Conservation (phyloP, 139 green algal genomes). For the Volvox reticuliferus region DNA sequence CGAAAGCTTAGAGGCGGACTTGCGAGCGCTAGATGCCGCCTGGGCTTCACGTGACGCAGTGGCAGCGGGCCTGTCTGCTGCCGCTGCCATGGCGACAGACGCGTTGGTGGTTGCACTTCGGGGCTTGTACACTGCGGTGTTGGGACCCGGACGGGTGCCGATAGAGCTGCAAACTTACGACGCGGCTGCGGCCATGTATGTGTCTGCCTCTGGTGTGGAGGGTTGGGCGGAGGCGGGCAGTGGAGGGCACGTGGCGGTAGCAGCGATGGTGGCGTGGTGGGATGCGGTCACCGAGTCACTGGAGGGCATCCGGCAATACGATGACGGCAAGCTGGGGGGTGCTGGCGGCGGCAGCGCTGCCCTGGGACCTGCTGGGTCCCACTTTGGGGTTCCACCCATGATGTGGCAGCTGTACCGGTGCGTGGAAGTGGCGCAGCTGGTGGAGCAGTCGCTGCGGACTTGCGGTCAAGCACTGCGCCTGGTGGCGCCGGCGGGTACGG, state of each 20-base stretch:
- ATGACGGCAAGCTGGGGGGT: neutral
- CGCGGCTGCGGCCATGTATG: neutral
- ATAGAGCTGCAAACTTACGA: neutral
- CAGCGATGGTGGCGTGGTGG: constrained; percentile 7
- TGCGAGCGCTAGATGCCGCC: neutral
- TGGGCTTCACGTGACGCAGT: constrained; percentile 24
- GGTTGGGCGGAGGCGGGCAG: neutral
- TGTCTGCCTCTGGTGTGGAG: neutral
- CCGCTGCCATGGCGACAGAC: neutral
- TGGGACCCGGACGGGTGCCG: neutral
- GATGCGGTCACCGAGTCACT: neutral
- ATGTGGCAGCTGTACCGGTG: constrained; percentile 32
- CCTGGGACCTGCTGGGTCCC: neutral
- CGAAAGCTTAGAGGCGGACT: neutral
- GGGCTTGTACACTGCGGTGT: neutral
- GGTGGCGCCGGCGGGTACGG: neutral
- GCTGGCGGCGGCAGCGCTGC: no score
- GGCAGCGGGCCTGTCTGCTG: neutral
- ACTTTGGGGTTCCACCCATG: neutral
- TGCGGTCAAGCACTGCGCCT: neutral
- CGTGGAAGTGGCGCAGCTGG: neutral
- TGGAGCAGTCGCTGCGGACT: neutral
- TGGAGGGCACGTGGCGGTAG: constrained; percentile 13
- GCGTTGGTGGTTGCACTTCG: constrained; percentile 10
- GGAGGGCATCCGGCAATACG: neutral